Percentiles rank a stretch among this genome's conserved stretches.
phyloP scores from a whole-genome alignment of 1,139 yeast species.

The Blastobotrys capitulatus region DNA sequence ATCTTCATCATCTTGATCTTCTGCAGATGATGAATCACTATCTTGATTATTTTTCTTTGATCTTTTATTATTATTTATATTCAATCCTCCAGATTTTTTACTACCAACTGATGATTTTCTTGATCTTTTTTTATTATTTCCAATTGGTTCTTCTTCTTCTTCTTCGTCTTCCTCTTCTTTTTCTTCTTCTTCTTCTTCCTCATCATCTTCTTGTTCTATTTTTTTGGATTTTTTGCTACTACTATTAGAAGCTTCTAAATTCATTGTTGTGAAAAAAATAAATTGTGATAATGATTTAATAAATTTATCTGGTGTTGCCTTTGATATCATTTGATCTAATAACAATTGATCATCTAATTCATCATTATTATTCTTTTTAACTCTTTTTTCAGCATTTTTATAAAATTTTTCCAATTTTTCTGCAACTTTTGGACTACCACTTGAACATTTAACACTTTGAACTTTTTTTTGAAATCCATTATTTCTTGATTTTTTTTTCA shows the following conservation, averaged over 20 bases:
- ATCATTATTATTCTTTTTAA: neutral
- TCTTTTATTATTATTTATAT: neutral
- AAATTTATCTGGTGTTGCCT: neutral
- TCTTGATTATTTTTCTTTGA: neutral
- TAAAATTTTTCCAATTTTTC: neutral
- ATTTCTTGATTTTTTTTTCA: neutral
- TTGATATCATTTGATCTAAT: neutral
- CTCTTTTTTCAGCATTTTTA: neutral
- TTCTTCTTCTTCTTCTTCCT: no score
- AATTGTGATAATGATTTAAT: neutral
- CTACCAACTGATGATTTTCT: no score
- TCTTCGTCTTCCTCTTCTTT: no score
- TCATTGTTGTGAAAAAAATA: neutral
- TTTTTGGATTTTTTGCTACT: no score
- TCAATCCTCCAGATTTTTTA: no score
- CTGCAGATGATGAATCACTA: neutral
- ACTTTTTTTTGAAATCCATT: neutral
- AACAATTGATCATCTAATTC: neutral
- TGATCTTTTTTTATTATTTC: no score
- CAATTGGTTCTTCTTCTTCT: no score
- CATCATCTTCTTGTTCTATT: no score
- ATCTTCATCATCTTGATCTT: neutral
- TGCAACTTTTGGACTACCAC: neutral
- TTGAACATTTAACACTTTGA: neutral
- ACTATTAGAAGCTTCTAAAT: no score